Base-by-base conservation (phyloP, 768 basidiomycete genomes). In the Tulasnella sp. region DNA sequence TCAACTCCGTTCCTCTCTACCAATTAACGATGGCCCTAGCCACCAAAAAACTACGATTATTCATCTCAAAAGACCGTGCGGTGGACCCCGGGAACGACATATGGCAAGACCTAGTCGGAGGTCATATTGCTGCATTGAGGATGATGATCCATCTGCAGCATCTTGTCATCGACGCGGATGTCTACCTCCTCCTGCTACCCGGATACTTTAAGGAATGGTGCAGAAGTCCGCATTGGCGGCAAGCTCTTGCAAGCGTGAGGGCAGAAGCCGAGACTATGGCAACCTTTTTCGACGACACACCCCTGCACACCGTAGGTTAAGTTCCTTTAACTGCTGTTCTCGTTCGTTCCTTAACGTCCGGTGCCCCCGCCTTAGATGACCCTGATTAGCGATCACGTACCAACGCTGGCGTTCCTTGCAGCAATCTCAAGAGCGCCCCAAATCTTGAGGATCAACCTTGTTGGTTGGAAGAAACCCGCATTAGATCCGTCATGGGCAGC, bases 231-330 rank as follows among this genome's bases (percentile, higher is more conserved):
- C 56, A 40, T 40, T 80, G 80, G 80, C 44, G 42, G 44, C 46
- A 62, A 42, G 74, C 79, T 38, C 62, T 80, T 10, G 34, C 38
- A 14, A 56, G 48, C 21, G 39, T 80, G 4, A 79, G 71, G 40
- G 48, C 76, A 34, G 80, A 76, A 34, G 80, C 78, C 8, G 62
- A 78, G 21, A 42, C 76, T 18, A 48, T 80, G 73, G 76, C 80
- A 39, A 80, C 80, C n/a, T 75, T 80, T 38, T 68, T 80, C 40
- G 80, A 80, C 80, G 80, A 58, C 18, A 80, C 80, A 19, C 44
- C n/a, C 39, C 34, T 80, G 38, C n/a, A 24, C 6, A 80, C 48
- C 1, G 80, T 80, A 31, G 8, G 58, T 71, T 58, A 24, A 16
- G 36, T 80, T 79, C 44, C 40, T 36, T 21, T 46, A n/a, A 18